These are phyloP conservation scores for Penicillium macrosclerotiorum DNA, from an alignment of 495 filamentous ascomycete species.

Conservation along the genomic window DNA sequence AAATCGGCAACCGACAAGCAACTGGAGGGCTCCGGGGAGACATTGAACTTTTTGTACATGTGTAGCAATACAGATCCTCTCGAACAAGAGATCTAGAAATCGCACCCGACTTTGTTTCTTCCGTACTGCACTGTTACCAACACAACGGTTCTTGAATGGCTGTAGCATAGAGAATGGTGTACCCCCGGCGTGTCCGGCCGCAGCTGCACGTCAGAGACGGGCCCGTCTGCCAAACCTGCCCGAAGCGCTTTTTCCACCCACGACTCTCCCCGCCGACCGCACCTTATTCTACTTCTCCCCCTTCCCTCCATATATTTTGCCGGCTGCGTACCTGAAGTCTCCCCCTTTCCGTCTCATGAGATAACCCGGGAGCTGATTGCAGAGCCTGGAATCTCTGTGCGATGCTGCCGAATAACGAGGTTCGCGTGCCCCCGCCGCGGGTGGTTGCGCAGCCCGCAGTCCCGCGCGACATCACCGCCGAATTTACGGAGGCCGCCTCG, in stretches of 20 bases:
- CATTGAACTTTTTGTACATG: conserved; percentile 38
- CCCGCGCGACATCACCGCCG: conserved; percentile 72
- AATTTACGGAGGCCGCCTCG: conserved; percentile 67
- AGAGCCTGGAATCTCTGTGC: conserved; percentile 19
- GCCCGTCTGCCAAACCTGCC: conserved; percentile 11
- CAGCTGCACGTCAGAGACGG: conserved; percentile 25
- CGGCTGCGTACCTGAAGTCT: background rate
- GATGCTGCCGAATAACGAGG: conserved; percentile 43
- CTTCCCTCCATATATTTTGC: conserved; percentile 5
- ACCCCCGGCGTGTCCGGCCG: conserved; percentile 8
- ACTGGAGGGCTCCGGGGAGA: conserved; percentile 16
- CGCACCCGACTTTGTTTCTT: conserved; percentile 19
- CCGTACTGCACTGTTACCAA: background rate
- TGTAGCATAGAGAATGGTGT: background rate
- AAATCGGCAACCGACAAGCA: conserved; percentile 16
- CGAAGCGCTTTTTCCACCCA: conserved; percentile 27
- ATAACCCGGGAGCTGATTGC: conserved; percentile 32
- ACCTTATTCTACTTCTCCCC: conserved; percentile 20
- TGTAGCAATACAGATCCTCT: conserved; percentile 43
- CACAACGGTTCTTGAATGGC: background rate
- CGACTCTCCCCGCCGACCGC: conserved; percentile 12
- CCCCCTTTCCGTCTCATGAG: conserved; percentile 10
- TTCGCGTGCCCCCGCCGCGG: conserved; percentile 34
- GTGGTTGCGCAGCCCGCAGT: conserved; percentile 45
- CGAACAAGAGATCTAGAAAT: conserved; percentile 29